Evolutionary conservation across 1,284 basidiomycete genomes (phyloP).

Genomic region (Kalmanozyma brasiliensis): DNA sequence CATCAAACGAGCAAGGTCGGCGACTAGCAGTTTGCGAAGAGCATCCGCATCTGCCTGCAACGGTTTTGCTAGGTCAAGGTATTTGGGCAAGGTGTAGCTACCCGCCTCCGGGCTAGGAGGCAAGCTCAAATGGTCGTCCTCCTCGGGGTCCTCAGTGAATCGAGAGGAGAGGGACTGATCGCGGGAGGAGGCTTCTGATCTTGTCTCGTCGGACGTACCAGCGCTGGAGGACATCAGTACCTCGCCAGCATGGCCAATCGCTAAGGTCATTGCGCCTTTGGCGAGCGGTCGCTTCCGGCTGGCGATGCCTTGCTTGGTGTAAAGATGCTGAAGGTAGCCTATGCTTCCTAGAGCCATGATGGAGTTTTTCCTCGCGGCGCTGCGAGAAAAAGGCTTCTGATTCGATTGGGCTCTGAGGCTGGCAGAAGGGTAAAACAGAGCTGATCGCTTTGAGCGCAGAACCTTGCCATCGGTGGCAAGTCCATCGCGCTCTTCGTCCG

Average conservation of each 20-base stretch:
- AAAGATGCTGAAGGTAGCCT: slow-evolving; percentile 57
- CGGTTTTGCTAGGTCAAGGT: slow-evolving; percentile 40
- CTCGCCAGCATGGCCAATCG: slow-evolving; percentile 55
- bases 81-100: slow-evolving; percentile 21
- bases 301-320: slow-evolving; percentile 57
- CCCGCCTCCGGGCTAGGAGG: slow-evolving; percentile 45
- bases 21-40: slow-evolving; percentile 19
- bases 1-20: slow-evolving; percentile 20
- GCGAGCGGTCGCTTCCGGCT: slow-evolving; percentile 38
- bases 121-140: slow-evolving; percentile 10
- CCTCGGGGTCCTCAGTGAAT: slow-evolving; percentile 15
- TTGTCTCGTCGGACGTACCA: background rate
- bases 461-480: slow-evolving; percentile 36
- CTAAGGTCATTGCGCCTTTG: slow-evolving; percentile 39
- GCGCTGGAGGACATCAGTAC: slow-evolving; percentile 18
- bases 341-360: slow-evolving; percentile 57
- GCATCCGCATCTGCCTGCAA: slow-evolving; percentile 51
- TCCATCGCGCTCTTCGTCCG: slow-evolving; percentile 30
- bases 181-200: background rate
- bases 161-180: slow-evolving; percentile 4
- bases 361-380: slow-evolving; percentile 55
- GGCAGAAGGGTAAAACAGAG: slow-evolving; percentile 48
- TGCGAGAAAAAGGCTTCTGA: slow-evolving; percentile 53
- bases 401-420: slow-evolving; percentile 45
- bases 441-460: slow-evolving; percentile 24